phyloP scores from a whole-genome alignment of 106 monocot genomes.

The Allium sativum region DNA sequence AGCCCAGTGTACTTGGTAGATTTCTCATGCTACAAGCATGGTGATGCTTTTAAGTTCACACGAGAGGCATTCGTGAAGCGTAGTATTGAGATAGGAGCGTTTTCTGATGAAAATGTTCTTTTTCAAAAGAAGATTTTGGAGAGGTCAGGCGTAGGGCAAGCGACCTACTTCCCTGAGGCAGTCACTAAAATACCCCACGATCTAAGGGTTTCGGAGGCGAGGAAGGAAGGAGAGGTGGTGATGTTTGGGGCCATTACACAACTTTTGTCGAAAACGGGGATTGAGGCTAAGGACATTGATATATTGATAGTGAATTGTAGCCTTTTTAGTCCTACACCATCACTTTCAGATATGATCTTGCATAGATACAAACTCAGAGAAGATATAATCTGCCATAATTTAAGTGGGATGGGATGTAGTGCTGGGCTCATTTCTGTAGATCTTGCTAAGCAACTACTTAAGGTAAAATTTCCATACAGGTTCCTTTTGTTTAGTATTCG shows the following conservation, averaged over 20 bases:
- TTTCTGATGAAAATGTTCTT: slow-evolving; percentile 11
- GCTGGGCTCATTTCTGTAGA: slow-evolving; percentile 20
- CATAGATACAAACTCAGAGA: slow-evolving; percentile 16
- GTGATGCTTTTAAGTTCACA: slow-evolving; percentile 1
- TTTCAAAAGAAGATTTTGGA: slow-evolving; percentile 26
- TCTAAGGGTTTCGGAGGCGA: slow-evolving; percentile 10
- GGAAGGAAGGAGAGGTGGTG: slow-evolving; percentile 16
- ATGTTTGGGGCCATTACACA: slow-evolving; percentile 19
- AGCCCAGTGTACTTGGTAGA: slow-evolving; percentile 10
- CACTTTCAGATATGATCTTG: slow-evolving; percentile 15
- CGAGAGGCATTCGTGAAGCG: slow-evolving; percentile 13
- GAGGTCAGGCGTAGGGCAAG: slow-evolving; percentile 18
- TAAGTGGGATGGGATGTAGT: slow-evolving; percentile 31
- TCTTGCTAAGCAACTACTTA: slow-evolving; percentile 15
- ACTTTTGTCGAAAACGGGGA: slow-evolving; percentile 13
- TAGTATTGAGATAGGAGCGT: slow-evolving; percentile 3
- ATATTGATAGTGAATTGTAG: slow-evolving; percentile 24
- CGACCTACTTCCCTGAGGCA: slow-evolving; percentile 14
- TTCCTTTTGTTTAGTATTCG: too few species aligned
- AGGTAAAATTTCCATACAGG: neutral
- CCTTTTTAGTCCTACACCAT: slow-evolving; percentile 20
- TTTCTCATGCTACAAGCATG: slow-evolving; percentile 16
- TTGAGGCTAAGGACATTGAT: slow-evolving; percentile 8
- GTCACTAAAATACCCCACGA: slow-evolving; percentile 12
- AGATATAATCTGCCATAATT: slow-evolving; percentile 13